These are phyloP conservation scores for Phytophthora ohioensis DNA, from an alignment of 352 stramenopile genomes.

Conservation along the genomic window DNA sequence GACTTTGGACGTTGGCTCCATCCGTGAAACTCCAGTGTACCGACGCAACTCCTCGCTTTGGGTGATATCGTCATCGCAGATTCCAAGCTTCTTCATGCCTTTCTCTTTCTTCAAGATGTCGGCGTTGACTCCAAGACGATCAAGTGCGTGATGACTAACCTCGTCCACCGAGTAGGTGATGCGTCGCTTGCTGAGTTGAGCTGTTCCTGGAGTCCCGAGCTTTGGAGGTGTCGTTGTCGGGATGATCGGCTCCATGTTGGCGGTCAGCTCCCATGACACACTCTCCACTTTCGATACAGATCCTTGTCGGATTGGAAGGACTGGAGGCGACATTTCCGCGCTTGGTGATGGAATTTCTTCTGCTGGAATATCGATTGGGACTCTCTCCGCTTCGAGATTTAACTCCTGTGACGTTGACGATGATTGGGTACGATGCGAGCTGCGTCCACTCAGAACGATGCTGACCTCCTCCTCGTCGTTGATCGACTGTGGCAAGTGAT, in stretches of 20 bases:
- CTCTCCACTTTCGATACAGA: slow-evolving; percentile 24
- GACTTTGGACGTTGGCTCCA: slow-evolving; percentile 45
- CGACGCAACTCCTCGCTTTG: slow-evolving; percentile 61
- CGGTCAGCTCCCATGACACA: slow-evolving; percentile 26
- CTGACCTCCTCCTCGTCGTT: slow-evolving; percentile 18
- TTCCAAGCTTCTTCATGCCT: slow-evolving; percentile 80
- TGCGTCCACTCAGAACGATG: slow-evolving; percentile 7
- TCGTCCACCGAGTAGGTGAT: slow-evolving; percentile 39
- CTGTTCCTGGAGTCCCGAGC: slow-evolving; percentile 12
- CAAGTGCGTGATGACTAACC: slow-evolving; percentile 58
- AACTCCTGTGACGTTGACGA: not conserved
- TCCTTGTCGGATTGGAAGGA: slow-evolving; percentile 5
- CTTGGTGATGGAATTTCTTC: not conserved
- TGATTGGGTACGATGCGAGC: slow-evolving; percentile 20
- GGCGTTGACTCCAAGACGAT: slow-evolving; percentile 64
- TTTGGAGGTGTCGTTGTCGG: slow-evolving; percentile 19
- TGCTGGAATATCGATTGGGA: slow-evolving; percentile 1
- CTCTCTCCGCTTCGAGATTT: slow-evolving; percentile 24
- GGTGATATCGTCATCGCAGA: slow-evolving; percentile 69
- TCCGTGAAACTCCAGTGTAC: slow-evolving; percentile 54
- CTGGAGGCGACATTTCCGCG: slow-evolving; percentile 13
- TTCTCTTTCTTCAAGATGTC: slow-evolving; percentile 80
- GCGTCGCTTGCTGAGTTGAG: slow-evolving; percentile 32
- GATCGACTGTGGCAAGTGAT: slow-evolving; percentile 19
- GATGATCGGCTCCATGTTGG: slow-evolving; percentile 30